Percentiles rank a stretch among this genome's conserved stretches.
These are phyloP conservation scores for Termitomyces sp. DNA, from an alignment of 768 basidiomycete species.

Conservation along the genomic window DNA sequence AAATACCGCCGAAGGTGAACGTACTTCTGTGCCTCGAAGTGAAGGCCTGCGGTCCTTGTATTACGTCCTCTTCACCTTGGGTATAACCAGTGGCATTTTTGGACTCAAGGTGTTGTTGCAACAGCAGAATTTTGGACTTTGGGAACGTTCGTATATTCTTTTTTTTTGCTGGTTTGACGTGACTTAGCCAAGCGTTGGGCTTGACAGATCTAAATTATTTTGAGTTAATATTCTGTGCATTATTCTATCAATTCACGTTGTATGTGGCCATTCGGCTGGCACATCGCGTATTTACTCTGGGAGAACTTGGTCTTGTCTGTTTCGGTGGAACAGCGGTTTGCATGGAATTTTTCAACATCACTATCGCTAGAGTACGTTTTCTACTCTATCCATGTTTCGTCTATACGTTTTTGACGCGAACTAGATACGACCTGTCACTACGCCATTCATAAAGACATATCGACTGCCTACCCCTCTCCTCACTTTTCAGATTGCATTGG, in stretches of 20 bases:
- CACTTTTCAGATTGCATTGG: slow-evolving; percentile 86
- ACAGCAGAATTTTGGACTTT: slow-evolving; percentile 43
- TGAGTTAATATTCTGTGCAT: slow-evolving; percentile 65
- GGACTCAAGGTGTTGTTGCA: slow-evolving; percentile 44
- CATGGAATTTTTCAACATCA: slow-evolving; percentile 84
- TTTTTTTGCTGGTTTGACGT: neutral
- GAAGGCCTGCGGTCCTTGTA: slow-evolving; percentile 59
- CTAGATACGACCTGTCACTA: slow-evolving; percentile 77
- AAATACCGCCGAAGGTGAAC: slow-evolving; percentile 56
- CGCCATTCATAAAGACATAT: slow-evolving; percentile 85
- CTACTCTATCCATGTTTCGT: neutral
- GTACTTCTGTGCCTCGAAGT: slow-evolving; percentile 71
- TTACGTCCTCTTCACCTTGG: slow-evolving; percentile 60
- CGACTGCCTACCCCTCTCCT: slow-evolving; percentile 90
- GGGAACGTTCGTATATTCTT: slow-evolving; percentile 54
- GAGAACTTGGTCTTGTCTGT: slow-evolving; percentile 85
- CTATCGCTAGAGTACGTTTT: slow-evolving; percentile 66
- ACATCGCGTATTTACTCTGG: slow-evolving; percentile 92
- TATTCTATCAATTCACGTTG: slow-evolving; percentile 89
- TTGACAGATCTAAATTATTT: slow-evolving; percentile 68
- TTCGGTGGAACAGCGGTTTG: slow-evolving; percentile 84
- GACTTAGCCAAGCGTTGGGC: neutral
- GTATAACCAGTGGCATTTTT: slow-evolving; percentile 44
- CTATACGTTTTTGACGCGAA: neutral
- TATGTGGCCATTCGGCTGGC: slow-evolving; percentile 88